Conservation (phyloP, 768 basidiomycete genomes). For the Punctularia strigosozonata region DNA sequence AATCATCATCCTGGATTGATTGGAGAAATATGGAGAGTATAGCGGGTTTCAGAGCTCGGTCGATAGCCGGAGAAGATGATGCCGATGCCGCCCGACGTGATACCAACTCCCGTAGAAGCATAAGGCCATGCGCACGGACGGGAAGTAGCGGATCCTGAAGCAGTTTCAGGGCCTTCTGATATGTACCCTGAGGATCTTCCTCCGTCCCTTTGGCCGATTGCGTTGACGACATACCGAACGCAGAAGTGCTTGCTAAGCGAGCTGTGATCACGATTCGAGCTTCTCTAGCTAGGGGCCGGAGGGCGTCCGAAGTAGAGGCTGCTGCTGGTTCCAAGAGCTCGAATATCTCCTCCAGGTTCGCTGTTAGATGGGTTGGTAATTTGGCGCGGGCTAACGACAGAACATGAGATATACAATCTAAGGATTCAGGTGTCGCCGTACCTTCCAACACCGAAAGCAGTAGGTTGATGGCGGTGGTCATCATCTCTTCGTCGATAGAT, state of each 20-base stretch:
- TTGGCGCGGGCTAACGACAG: slow-evolving; percentile 33
- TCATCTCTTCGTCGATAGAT: slow-evolving; percentile 47
- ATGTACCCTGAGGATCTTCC: slow-evolving; percentile 46
- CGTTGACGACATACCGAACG: slow-evolving; percentile 11
- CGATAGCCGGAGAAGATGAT: slow-evolving; percentile 16
- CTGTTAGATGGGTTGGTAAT: slow-evolving; percentile 46
- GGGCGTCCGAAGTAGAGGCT: slow-evolving; percentile 29
- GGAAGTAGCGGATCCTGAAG: slow-evolving; percentile 88
- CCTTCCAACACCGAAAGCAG: slow-evolving; percentile 84
- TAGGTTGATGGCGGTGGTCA: slow-evolving; percentile 67
- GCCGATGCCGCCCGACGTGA: slow-evolving; percentile 21
- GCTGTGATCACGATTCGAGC: slow-evolving; percentile 79
- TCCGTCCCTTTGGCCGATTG: slow-evolving; percentile 19
- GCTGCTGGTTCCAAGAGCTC: slow-evolving; percentile 47
- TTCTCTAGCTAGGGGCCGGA: slow-evolving; percentile 58
- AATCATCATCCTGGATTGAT: slow-evolving; percentile 82
- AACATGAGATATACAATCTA: background rate
- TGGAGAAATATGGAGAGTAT: slow-evolving; percentile 83
- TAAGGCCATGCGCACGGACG: slow-evolving; percentile 85
- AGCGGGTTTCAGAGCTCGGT: slow-evolving; percentile 63
- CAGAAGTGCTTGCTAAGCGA: slow-evolving; percentile 52
- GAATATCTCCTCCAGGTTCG: slow-evolving; percentile 64
- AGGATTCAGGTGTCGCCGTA: slow-evolving; percentile 16
- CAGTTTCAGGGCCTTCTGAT: slow-evolving; percentile 80
- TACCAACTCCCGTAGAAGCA: slow-evolving; percentile 72